Base-by-base conservation (phyloP, 805 yeast species). In the Lipomyces oligophaga region DNA sequence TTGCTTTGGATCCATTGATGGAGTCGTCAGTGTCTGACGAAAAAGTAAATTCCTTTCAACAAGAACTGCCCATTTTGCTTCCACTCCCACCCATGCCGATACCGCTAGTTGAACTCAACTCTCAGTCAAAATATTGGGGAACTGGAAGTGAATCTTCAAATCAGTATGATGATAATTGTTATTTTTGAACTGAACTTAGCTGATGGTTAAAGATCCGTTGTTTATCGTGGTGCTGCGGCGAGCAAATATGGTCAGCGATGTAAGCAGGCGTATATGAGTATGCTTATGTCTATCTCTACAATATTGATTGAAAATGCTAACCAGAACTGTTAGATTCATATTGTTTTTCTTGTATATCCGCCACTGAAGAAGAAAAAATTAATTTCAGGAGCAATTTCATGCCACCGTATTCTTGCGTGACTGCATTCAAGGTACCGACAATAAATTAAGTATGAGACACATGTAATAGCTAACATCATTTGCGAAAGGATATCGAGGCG, bases 1-100 rank as follows among this genome's bases (percentile, higher is more conserved):
- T 87, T 61, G 63, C 90, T 24, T 62, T 90, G 6, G 35, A 20
- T 5, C 39, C 48, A 3, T 47, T 43, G n/a, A 20, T 52, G 3
- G 45, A 43, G 26, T 20, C 27, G 21, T 22, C 21, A 13, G 34
- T 30, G 1, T 37, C 36, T 1, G 31, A 15, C 19, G 25, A 18
- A 13, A 21, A 20, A 8, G 74, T 76, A 2, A 73, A 71, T 5
- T 71, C 72, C 11, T 66, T 67, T 11, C 74, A 24, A n/a, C 32
- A 43, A 24, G 30, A 30, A 81, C 43, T 75, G 73, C 39, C 21
- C 15, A 21, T 43, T 13, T 38, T 43, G 5, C 25, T 52, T 5
- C 55, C 56, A 3, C 3, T 38, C 11, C 56, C 56, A 5, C 30
- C 45, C 11, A 37, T 52, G 47, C 56, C 56, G 5, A 36, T 43